A percentile compares a stretch with the other conserved stretches of the same genome.
Evolutionary conservation across 345 rosid genomes (phyloP).

Genomic region (Salix koriyanagi): DNA sequence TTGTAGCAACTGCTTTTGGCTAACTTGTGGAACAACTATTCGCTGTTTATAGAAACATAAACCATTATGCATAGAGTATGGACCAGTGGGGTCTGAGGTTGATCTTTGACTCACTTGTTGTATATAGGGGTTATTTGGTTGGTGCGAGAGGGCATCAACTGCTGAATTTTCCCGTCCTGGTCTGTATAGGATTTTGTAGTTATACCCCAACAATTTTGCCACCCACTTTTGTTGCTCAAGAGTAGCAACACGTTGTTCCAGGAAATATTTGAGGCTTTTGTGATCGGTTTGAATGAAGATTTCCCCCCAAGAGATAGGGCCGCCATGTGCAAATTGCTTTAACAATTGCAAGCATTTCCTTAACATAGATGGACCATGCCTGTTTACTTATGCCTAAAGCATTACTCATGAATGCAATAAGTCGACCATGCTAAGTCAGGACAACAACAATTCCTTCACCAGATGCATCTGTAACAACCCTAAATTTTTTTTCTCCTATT

Average conservation of each 20-base stretch:
- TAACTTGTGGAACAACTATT: background rate
- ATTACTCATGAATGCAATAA: no score
- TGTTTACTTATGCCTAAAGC: no score
- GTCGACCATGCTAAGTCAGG: fast-evolving
- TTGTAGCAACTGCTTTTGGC: no score
- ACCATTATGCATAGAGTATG: background rate
- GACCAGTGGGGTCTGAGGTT: background rate
- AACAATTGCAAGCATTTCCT: background rate
- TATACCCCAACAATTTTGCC: background rate
- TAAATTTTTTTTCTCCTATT: no score
- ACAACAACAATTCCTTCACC: no score
- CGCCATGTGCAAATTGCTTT: background rate
- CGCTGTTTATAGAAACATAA: no score
- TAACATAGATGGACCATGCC: background rate
- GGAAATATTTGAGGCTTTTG: background rate
- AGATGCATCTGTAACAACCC: no score
- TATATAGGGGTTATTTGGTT: background rate
- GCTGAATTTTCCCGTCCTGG: no score
- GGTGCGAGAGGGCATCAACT: background rate
- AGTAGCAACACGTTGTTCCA: background rate
- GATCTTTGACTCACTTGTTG: background rate
- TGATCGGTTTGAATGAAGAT: background rate
- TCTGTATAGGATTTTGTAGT: no score
- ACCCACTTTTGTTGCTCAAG: background rate
- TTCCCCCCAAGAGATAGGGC: background rate